Evolutionary conservation across 805 yeast genomes (phyloP).

Genomic region (Starmerella stellata): DNA sequence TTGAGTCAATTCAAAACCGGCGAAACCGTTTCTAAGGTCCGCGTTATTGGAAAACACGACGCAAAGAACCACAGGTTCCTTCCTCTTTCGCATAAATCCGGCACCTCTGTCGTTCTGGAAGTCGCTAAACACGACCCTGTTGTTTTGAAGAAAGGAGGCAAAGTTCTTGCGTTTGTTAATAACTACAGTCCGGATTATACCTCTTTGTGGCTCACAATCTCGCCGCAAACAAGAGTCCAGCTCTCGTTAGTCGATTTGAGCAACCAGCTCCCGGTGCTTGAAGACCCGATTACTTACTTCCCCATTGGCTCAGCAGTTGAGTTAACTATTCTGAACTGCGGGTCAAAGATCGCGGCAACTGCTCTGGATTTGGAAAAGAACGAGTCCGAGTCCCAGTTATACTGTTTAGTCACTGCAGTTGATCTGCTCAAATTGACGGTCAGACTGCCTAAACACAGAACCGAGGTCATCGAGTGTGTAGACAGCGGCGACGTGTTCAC

Average conservation of each 20-base stretch:
- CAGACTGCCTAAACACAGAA: slow-evolving; percentile 44
- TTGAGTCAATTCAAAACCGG: slow-evolving; percentile 41
- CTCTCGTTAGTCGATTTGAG: slow-evolving; percentile 47
- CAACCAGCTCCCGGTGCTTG: slow-evolving; percentile 31
- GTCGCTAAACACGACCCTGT: slow-evolving; percentile 31
- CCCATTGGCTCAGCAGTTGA: slow-evolving; percentile 59
- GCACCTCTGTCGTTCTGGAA: slow-evolving; percentile 44
- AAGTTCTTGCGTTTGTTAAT: slow-evolving; percentile 45
- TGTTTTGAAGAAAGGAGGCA: slow-evolving; percentile 31
- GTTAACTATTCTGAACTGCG: slow-evolving; percentile 37
- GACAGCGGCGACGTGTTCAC: slow-evolving; percentile 60
- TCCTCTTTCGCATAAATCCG: slow-evolving; percentile 42
- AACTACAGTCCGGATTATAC: slow-evolving; percentile 35
- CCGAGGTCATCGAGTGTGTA: slow-evolving; percentile 50
- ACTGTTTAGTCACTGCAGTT: slow-evolving; percentile 34
- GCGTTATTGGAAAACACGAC: slow-evolving; percentile 63
- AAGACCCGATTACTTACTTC: slow-evolving; percentile 35
- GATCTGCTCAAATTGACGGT: slow-evolving; percentile 45
- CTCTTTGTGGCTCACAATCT: slow-evolving; percentile 45
- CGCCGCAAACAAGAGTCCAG: slow-evolving; percentile 52
- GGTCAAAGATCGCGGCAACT: slow-evolving; percentile 19
- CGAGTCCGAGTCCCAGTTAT: slow-evolving; percentile 28
- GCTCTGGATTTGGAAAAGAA: slow-evolving; percentile 31
- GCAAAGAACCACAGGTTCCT: slow-evolving; percentile 46
- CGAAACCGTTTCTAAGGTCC: slow-evolving; percentile 35